These are phyloP conservation scores for Urtica urens DNA, from an alignment of 306 rosid genomes.

Conservation along the genomic window DNA sequence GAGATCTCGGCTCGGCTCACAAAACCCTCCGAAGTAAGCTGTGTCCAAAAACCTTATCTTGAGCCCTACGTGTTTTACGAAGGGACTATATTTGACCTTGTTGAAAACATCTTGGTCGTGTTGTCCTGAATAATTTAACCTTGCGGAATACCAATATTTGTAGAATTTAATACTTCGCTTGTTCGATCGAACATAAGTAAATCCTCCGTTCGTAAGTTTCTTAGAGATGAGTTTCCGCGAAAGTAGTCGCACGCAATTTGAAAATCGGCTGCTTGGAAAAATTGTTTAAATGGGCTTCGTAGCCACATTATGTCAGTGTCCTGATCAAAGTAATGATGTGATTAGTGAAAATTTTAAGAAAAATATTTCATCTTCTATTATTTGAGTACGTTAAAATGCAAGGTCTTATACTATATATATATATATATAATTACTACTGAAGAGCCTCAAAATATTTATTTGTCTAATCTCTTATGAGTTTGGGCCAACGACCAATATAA, in stretches of 20 bases:
- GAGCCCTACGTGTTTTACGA: conserved; percentile 22
- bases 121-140: conserved; percentile 18
- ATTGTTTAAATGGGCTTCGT: conserved; percentile 48
- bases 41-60: conserved; percentile 57
- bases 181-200: conserved; percentile 51
- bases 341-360: too few relatives aligned
- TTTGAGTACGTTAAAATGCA: too few relatives aligned
- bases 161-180: conserved; percentile 40
- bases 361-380: too few relatives aligned
- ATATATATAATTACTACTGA: too few relatives aligned
- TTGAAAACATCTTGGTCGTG: conserved; percentile 83
- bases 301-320: conserved; percentile 91
- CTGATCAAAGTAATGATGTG: too few relatives aligned
- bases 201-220: conserved; percentile 71
- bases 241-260: conserved; percentile 70
- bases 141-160: conserved; percentile 53
- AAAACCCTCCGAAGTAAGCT: conserved; percentile 59
- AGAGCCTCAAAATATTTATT: too few relatives aligned
- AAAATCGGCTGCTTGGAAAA: conserved; percentile 50
- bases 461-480: too few relatives aligned
- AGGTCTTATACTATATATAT: too few relatives aligned
- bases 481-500: too few relatives aligned
- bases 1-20: conserved; percentile 34
- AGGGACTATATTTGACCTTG: conserved; percentile 32
- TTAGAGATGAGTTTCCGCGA: conserved; percentile 29